Percentiles rank a stretch among this genome's conserved stretches.
Conservation (phyloP, 768 basidiomycete genomes). For the Phallus indusiatus region DNA sequence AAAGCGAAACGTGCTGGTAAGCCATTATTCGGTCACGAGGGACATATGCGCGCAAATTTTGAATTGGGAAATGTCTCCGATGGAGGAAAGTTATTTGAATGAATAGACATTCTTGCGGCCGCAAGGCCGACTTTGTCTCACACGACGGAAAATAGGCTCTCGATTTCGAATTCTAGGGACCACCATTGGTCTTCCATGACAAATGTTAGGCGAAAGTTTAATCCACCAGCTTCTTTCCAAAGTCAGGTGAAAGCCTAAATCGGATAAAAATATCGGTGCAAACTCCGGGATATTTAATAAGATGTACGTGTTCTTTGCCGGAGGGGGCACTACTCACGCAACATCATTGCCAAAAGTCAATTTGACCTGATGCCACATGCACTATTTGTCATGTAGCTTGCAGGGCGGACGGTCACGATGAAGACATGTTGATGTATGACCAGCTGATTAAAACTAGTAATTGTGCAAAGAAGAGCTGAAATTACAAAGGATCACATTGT, state of each 20-base stretch:
- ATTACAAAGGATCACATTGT: background rate
- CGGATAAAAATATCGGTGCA: background rate
- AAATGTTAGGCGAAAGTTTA: background rate
- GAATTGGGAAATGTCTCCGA: too few relatives aligned
- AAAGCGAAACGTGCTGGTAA: background rate
- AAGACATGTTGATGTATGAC: too few relatives aligned
- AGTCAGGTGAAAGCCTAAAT: background rate
- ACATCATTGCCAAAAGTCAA: too few relatives aligned
- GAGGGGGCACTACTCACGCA: too few relatives aligned
- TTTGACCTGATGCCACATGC: too few relatives aligned
- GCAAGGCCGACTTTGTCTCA: background rate
- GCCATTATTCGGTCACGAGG: background rate
- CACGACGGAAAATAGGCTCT: background rate
- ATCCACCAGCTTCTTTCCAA: background rate
- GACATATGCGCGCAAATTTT: background rate
- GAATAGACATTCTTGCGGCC: background rate
- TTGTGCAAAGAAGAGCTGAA: background rate
- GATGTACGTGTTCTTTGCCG: too few relatives aligned
- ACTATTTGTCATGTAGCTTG: too few relatives aligned
- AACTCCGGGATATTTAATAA: background rate
- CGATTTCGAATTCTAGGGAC: background rate
- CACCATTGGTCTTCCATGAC: background rate
- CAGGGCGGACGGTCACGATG: too few relatives aligned
- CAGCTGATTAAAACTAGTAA: too few relatives aligned
- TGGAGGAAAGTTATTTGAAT: too few relatives aligned